A percentile compares a stretch with the other conserved stretches of the same genome.
These are phyloP conservation scores for Entonaema liquescens DNA, from an alignment of 495 filamentous ascomycete species.

Conservation along the genomic window DNA sequence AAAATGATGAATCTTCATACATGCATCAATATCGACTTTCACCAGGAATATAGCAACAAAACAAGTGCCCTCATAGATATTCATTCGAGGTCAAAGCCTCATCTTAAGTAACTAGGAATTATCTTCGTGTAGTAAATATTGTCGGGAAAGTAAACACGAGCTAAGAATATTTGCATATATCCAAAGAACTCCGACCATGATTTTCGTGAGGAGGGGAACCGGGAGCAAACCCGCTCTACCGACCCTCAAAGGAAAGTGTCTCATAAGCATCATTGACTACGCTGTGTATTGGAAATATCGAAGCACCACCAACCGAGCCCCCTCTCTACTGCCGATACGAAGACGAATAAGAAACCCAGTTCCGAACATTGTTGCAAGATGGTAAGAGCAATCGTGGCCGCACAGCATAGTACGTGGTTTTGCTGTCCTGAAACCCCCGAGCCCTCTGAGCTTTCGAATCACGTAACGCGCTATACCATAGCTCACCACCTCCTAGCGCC, in stretches of 20 bases:
- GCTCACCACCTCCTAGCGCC: conserved; percentile 37
- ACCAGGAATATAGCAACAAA: background rate
- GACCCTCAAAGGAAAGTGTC: conserved; percentile 13
- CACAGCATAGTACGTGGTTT: background rate
- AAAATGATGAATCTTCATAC: background rate
- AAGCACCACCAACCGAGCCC: background rate
- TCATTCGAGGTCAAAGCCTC: background rate
- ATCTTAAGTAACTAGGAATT: background rate
- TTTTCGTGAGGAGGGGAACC: conserved; percentile 8
- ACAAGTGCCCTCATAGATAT: background rate
- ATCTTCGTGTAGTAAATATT: background rate
- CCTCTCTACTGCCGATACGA: conserved; percentile 21
- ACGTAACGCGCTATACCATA: background rate
- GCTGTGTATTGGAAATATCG: conserved; percentile 4
- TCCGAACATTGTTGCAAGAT: background rate
- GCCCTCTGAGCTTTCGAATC: background rate
- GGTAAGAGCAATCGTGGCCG: background rate
- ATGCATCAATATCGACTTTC: background rate
- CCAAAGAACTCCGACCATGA: conserved; percentile 20
- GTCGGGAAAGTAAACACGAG: background rate
- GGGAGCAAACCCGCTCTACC: conserved; percentile 10
- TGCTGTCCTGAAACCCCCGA: background rate
- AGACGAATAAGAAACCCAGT: background rate
- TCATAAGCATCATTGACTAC: conserved; percentile 27
- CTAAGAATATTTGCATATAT: conserved; percentile 1